These are phyloP conservation scores for Conticribra weissflogii DNA, from an alignment of 108 stramenopile species.

Conservation along the genomic window DNA sequence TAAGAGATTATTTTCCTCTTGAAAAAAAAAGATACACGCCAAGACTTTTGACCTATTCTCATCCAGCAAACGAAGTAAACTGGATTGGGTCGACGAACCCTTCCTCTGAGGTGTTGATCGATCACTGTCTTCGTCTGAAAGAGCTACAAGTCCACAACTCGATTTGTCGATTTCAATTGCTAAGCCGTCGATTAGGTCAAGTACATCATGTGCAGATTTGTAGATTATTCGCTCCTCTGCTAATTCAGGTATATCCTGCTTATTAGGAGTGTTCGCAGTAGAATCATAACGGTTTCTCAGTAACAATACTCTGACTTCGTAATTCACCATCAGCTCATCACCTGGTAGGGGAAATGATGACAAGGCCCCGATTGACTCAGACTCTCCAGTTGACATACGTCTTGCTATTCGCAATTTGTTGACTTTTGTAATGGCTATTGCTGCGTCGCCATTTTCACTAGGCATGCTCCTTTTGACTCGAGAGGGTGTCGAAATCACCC, in stretches of 20 bases:
- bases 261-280: too few relatives aligned
- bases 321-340: slow-evolving; percentile 55
- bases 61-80: slow-evolving; percentile 10
- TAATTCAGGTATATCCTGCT: too few relatives aligned
- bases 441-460: slow-evolving; percentile 1
- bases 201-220: slow-evolving; percentile 20
- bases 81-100: neutral
- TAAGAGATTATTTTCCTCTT: neutral
- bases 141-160: neutral
- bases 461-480: too few relatives aligned
- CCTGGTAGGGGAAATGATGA: slow-evolving; percentile 37
- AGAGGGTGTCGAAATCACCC: too few relatives aligned
- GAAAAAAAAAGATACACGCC: slow-evolving; percentile 3
- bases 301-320: slow-evolving; percentile 62
- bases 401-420: slow-evolving; percentile 17
- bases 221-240: slow-evolving; percentile 11
- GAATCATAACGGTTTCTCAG: slow-evolving; percentile 43
- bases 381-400: slow-evolving; percentile 2
- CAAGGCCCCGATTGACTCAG: neutral
- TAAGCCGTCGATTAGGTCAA: slow-evolving; percentile 21
- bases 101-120: slow-evolving; percentile 11
- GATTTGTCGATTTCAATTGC: neutral
- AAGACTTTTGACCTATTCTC: slow-evolving; percentile 15
- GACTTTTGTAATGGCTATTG: slow-evolving; percentile 37
- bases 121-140: neutral